phyloP scores from a whole-genome alignment of 345 rosid genomes.

The Camelina laxa region DNA sequence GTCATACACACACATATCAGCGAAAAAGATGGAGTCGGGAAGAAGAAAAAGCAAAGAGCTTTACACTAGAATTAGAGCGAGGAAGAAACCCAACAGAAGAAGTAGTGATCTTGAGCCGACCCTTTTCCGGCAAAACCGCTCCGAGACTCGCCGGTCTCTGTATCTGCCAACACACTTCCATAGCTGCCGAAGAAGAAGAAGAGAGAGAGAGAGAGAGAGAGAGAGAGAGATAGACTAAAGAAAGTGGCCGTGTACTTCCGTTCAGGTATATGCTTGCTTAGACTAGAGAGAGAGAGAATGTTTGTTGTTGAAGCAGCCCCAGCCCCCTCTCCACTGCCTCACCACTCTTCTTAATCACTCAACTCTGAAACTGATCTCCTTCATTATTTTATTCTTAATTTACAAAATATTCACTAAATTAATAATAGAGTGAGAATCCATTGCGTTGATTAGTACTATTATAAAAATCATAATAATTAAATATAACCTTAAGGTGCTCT shows the following conservation, averaged over 20 bases:
- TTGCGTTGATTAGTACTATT: constrained; percentile 17
- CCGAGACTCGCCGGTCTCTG: constrained; percentile 57
- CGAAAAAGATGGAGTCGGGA: not conserved
- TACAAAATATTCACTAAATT: not conserved
- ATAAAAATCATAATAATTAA: not conserved
- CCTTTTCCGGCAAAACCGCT: constrained; percentile 44
- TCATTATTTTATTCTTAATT: not conserved
- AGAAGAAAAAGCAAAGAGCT: constrained; percentile 13
- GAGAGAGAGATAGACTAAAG: not conserved
- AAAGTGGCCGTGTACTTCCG: constrained; percentile 3
- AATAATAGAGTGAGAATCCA: not conserved
- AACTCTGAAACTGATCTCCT: constrained; percentile 25
- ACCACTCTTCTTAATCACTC: constrained; percentile 39
- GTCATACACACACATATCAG: not conserved
- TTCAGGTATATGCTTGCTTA: constrained; percentile 9
- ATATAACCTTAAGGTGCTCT: not conserved
- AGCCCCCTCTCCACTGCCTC: constrained; percentile 35
- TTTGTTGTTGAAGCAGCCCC: constrained; percentile 35
- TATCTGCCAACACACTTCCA: constrained; percentile 70
- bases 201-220: not conserved
- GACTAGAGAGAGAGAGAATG: constrained; percentile 22
- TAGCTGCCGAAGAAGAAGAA: constrained; percentile 38
- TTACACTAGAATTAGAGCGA: constrained; percentile 48
- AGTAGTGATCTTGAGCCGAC: constrained; percentile 55
- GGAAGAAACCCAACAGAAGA: constrained; percentile 56